phyloP scores from a whole-genome alignment of 768 basidiomycete species.

The Tephrocybe sp. region DNA sequence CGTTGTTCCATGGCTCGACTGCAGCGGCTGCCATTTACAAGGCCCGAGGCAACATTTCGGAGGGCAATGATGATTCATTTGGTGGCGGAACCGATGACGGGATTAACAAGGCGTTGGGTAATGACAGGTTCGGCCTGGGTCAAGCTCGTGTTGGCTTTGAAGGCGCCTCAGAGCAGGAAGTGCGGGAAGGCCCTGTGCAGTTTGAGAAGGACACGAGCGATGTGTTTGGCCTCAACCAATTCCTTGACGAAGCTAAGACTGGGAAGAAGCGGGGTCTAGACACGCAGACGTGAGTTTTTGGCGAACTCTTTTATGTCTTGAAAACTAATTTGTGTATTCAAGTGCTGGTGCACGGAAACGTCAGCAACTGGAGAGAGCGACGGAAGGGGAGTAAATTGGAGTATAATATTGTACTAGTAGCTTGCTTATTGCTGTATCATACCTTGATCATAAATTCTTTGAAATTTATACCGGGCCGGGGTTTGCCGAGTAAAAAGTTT shows the following conservation, averaged over 20 bases:
- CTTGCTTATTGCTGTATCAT: too few relatives aligned
- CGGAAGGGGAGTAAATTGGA: conserved; percentile 31
- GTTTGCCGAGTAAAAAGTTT: conserved; percentile 17
- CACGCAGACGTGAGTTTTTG: conserved; percentile 57
- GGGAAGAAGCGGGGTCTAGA: conserved; percentile 91
- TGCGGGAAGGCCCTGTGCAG: conserved; percentile 91
- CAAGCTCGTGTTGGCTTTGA: conserved; percentile 85
- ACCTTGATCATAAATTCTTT: not conserved
- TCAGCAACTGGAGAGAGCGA: conserved; percentile 63
- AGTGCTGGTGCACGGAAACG: conserved; percentile 65
- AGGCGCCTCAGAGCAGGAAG: conserved; percentile 82
- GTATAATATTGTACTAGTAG: not conserved
- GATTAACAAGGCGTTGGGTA: conserved; percentile 83
- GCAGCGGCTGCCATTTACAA: conserved; percentile 99
- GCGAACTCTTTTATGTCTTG: not conserved
- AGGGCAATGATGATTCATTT: conserved; percentile 88
- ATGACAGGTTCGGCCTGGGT: conserved; percentile 92
- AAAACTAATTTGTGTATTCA: conserved; percentile 1
- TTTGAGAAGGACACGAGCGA: conserved; percentile 98
- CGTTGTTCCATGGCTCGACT: conserved; percentile 93
- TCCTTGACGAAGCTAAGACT: conserved; percentile 95
- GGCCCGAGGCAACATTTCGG: conserved; percentile 80
- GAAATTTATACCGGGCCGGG: not conserved
- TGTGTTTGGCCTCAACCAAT: conserved; percentile 95
- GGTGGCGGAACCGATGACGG: conserved; percentile 97